Evolutionary conservation across 805 yeast species (phyloP), one percentile per base, ranked within the genome.

Genomic region (Saccharomycopsis capsularis): DNA sequence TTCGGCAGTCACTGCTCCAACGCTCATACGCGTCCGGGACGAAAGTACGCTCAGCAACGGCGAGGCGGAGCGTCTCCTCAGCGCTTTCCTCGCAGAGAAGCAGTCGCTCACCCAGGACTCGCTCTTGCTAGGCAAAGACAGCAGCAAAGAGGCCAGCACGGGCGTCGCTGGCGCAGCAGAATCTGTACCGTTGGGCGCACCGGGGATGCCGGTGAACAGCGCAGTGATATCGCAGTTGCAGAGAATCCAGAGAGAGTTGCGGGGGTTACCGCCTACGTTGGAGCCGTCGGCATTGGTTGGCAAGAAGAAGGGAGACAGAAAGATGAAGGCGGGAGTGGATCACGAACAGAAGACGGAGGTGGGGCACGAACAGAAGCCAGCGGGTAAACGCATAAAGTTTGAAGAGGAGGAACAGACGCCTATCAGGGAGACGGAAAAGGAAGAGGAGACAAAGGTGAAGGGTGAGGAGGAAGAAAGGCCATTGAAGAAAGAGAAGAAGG

Each of bases 231-330:
- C 85, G 50, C 95, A 85, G 67, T 69, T 86, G 58, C 75, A 71
- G 58, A 74, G 95, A 61, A 69, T 85, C 37, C 91, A 82, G 60
- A 75, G 95, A 65, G 87, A 83, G 55, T 75, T 85, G 56, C 71
- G 88, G 56, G 95, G 95, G 1, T 71, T 86, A 50, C 91, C 95
- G 7, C 95, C 56, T 9, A 51, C 95, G 35, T 48, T 62, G 51
- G 65, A 62, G 27, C 38, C 55, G 3, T 27, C 25, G 21, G 29
- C 23, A 15, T 9, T 18, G 9, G 25, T 40, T 18, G 21, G 11
- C 13, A 34, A 58, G 65, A 53, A 63, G 60, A 27, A 64, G 57
- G 40, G 50, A 46, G 41, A 49, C 18, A 47, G 38, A 9, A 34
- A 34, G 6, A n/a, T 9, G 7, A 34, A 34, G 6, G 13, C 11